phyloP scores from a whole-genome alignment of 2,329 filamentous ascomycete genomes.

The Colletotrichum tropicale region DNA sequence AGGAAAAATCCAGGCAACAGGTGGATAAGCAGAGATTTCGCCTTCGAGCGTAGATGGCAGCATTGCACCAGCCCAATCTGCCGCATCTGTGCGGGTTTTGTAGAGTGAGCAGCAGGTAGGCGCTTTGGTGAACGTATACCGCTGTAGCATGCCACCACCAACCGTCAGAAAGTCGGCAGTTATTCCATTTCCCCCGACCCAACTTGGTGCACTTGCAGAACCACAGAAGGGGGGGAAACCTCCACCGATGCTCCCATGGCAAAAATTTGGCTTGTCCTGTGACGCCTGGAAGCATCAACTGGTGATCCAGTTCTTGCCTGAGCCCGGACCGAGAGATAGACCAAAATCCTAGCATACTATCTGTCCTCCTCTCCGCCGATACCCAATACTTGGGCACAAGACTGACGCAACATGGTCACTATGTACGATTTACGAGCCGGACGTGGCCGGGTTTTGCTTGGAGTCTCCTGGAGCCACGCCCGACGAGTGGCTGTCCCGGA shows the following conservation, averaged over 20 bases:
- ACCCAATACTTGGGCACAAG: background rate
- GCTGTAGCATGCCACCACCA: background rate
- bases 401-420: constrained; percentile 11
- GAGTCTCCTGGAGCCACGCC: background rate
- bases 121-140: background rate
- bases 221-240: background rate
- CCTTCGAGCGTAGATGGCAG: background rate
- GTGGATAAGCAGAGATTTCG: background rate
- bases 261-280: background rate
- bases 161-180: background rate
- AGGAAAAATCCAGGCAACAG: background rate
- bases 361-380: constrained; percentile 2
- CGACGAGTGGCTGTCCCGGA: background rate
- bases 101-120: background rate
- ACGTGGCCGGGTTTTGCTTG: background rate
- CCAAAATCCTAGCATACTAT: constrained; percentile 10
- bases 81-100: background rate
- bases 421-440: constrained; percentile 21
- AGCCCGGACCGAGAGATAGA: background rate
- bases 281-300: background rate
- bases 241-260: background rate
- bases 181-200: background rate
- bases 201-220: constrained; percentile 18
- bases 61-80: background rate
- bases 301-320: background rate